phyloP scores from a whole-genome alignment of 139 green algal species.

The Protoeuglena noctilucae region DNA sequence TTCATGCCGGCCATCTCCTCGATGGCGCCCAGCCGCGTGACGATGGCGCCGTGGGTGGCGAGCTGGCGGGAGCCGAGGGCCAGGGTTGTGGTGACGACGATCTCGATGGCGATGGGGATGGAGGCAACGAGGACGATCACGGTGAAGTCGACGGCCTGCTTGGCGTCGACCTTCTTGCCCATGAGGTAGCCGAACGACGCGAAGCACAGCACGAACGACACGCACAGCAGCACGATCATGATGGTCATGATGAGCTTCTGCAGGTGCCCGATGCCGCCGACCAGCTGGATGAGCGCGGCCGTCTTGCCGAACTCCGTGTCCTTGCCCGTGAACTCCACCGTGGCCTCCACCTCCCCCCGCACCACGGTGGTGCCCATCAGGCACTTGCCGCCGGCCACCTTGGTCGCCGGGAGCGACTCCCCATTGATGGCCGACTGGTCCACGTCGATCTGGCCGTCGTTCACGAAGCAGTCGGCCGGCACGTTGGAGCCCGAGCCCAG shows the following conservation, averaged over 20 bases:
- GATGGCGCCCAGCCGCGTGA: conserved; percentile 60
- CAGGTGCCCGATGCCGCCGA: conserved; percentile 35
- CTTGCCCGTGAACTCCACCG: conserved; percentile 44
- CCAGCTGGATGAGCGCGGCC: conserved; percentile 43
- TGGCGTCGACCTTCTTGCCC: conserved; percentile 17
- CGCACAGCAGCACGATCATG: conserved; percentile 43
- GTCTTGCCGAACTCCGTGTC: conserved; percentile 80
- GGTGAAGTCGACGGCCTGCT: conserved; percentile 43
- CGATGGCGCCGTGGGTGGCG: conserved; percentile 49
- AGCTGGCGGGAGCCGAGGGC: conserved; percentile 58
- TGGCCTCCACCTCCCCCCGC: conserved; percentile 49
- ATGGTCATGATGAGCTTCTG: conserved; percentile 64
- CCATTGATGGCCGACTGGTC: conserved; percentile 71
- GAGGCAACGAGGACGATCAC: conserved; percentile 63
- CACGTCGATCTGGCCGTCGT: conserved; percentile 42
- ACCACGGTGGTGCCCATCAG: conserved; percentile 72
- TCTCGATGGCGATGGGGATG: conserved; percentile 54
- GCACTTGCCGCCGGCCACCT: conserved; percentile 39
- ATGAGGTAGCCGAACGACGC: conserved; percentile 45
- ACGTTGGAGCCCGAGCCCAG: conserved; percentile 47
- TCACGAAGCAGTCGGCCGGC: conserved; percentile 50
- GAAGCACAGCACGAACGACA: conserved; percentile 46
- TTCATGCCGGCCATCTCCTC: conserved; percentile 86
- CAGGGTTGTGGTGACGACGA: conserved; percentile 68
- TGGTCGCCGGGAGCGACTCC: conserved; percentile 69